Base-by-base conservation (phyloP, 2,329 filamentous ascomycete genomes). In the Exophiala aquamarina region DNA sequence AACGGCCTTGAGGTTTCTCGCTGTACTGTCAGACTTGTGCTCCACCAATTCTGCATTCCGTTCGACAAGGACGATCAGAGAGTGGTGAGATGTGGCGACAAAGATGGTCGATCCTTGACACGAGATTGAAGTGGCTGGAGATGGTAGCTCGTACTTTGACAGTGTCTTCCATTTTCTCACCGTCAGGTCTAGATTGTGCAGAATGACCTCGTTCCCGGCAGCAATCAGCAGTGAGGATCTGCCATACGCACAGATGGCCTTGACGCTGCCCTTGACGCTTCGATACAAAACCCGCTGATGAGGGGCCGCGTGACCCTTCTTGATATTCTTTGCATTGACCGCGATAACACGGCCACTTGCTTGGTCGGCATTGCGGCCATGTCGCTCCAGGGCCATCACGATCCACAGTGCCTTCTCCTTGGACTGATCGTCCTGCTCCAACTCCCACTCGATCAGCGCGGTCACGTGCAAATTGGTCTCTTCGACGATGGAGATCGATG, bases 1-100 rank as follows among this genome's bases (percentile, higher is more conserved):
- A n/a, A 58, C 50, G 26, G 54, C 47, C 20, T 37, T 49, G 3
- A 51, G 39, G 19, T 47, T 47, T 23, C 54, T 39, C 7, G 52
- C 48, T 18, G 41, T 41, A 10, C 18, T 51, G 52, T 71, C 66
- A 37, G 67, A 64, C 4, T 54, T 66, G 50, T 66, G 61, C 4
- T 68, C 55, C 17, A 50, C 41, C 15, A 73, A 54, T 11, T 61
- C 63, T 11, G 63, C 60, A n/a, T 66, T 47, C 38, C 47, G 58
- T 28, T 54, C 53, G n/a, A 48, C 35, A 10, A 58, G 52, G 7
- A 76, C 60, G 47, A 71, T 62, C 9, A 81, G 67, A 0, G 79
- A 82, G 52, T 83, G 75, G 31, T 67, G 63, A 2, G 70, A 62
- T 1, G 78, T 83, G 1, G 79, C 76, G 37, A 82, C 67, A 50